These are phyloP conservation scores for Emergomyces pasteurianus DNA, from an alignment of 2,329 filamentous ascomycete species.

Conservation along the genomic window DNA sequence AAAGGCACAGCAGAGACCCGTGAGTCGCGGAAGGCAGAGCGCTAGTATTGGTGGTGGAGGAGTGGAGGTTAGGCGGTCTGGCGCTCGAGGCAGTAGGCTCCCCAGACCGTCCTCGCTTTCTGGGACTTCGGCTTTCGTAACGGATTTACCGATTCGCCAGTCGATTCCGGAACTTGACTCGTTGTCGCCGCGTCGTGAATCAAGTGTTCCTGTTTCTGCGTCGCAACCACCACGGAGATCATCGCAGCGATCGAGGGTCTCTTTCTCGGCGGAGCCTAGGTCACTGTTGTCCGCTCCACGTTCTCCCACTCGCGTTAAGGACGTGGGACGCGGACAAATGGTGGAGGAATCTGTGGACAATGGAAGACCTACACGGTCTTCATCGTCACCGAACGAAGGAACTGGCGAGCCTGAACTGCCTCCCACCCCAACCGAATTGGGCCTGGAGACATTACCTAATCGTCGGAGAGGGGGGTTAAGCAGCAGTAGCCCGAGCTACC, in stretches of 20 bases:
- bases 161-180: constrained; percentile 1
- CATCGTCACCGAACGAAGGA: constrained; percentile 10
- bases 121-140: neutral
- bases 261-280: neutral
- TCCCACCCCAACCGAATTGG: constrained; percentile 32
- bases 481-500: constrained; percentile 28
- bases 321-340: neutral
- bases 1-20: constrained; percentile 18
- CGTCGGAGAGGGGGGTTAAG: constrained; percentile 16
- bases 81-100: constrained; percentile 26
- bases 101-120: constrained; percentile 23
- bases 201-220: constrained; percentile 13
- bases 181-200: constrained; percentile 17
- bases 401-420: constrained; percentile 53
- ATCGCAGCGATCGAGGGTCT: neutral
- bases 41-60: neutral
- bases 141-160: neutral
- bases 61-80: constrained; percentile 15
- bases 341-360: constrained; percentile 5
- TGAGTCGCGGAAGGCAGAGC: constrained; percentile 11
- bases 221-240: neutral
- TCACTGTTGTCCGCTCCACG: neutral
- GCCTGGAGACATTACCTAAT: constrained; percentile 24
- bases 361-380: neutral
- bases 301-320: too few species aligned